A percentile compares a stretch with the other conserved stretches of the same genome.
phyloP scores from a whole-genome alignment of 176 grass and related monocot species.

The Rhynchospora tenuis region DNA sequence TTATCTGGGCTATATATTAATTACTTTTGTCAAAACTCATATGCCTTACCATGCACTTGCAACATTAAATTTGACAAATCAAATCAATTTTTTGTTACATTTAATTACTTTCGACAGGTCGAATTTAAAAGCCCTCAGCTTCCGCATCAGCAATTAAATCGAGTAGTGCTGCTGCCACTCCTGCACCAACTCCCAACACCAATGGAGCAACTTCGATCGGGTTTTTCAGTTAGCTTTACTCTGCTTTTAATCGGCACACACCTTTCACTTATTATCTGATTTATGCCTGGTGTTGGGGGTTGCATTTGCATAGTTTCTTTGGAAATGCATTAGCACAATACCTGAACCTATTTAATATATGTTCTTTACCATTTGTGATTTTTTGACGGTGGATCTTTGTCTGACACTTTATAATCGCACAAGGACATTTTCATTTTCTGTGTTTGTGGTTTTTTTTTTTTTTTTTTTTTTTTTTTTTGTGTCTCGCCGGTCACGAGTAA shows the following conservation, averaged over 20 bases:
- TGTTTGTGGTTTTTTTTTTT: no score
- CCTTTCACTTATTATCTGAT: background rate
- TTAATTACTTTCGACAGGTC: background rate
- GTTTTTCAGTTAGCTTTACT: slow-evolving; percentile 16
- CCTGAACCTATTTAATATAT: background rate
- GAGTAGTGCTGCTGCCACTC: background rate
- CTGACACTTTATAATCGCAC: background rate
- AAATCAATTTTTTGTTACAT: background rate
- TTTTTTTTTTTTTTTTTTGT: background rate
- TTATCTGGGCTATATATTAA: no score
- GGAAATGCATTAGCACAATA: background rate
- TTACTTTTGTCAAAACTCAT: no score
- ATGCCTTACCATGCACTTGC: no score
- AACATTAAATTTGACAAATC: no score
- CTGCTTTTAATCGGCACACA: background rate
- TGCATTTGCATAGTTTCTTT: background rate
- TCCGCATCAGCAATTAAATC: background rate
- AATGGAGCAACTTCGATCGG: slow-evolving; percentile 26
- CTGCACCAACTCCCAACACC: slow-evolving; percentile 21
- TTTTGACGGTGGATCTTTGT: background rate
- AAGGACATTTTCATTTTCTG: background rate
- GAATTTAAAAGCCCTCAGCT: background rate
- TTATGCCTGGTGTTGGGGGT: background rate
- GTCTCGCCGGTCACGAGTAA: background rate
- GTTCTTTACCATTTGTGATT: slow-evolving; percentile 13